Percentiles rank a stretch among this genome's conserved stretches.
Evolutionary conservation across 2,329 filamentous ascomycete genomes (phyloP).

Genomic region (Stachybotrys echinatus): DNA sequence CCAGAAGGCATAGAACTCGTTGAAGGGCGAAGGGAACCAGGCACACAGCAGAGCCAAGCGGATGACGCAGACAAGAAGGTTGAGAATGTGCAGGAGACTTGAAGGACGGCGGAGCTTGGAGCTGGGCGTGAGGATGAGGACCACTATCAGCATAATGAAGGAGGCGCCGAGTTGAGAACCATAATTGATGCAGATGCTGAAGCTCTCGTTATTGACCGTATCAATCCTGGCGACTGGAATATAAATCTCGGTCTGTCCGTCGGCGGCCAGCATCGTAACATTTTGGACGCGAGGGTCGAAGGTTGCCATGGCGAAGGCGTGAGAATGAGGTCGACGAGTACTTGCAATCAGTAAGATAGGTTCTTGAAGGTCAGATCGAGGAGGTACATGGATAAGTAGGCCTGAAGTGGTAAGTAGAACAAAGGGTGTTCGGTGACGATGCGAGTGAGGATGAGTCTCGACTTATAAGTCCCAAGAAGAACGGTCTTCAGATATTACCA

Average conservation of each 20-base stretch:
- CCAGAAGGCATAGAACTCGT: conserved; percentile 56
- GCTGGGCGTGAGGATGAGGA: conserved; percentile 61
- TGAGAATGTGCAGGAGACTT: conserved; percentile 59
- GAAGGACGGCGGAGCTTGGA: conserved; percentile 60
- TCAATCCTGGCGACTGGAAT: conserved; percentile 28
- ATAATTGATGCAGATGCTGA: conserved; percentile 54
- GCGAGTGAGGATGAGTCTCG: background rate
- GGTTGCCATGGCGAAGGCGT: conserved; percentile 12
- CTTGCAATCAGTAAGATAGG: background rate
- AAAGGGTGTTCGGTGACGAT: background rate
- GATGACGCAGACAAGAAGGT: conserved; percentile 55
- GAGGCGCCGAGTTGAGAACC: conserved; percentile 66
- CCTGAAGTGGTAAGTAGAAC: background rate
- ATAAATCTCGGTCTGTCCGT: conserved; percentile 22
- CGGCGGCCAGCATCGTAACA: conserved; percentile 25
- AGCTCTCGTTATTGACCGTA: conserved; percentile 20
- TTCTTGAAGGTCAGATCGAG: no score
- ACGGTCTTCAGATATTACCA: no score
- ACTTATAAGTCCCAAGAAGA: background rate
- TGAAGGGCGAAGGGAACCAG: conserved; percentile 57
- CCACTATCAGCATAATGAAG: conserved; percentile 57
- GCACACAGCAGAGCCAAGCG: conserved; percentile 52
- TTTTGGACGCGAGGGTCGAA: conserved; percentile 31
- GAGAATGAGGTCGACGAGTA: background rate
- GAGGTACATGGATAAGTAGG: no score